Evolutionary conservation across 2,329 filamentous ascomycete species (phyloP).

Genomic region (Nannizzia gypsea): DNA sequence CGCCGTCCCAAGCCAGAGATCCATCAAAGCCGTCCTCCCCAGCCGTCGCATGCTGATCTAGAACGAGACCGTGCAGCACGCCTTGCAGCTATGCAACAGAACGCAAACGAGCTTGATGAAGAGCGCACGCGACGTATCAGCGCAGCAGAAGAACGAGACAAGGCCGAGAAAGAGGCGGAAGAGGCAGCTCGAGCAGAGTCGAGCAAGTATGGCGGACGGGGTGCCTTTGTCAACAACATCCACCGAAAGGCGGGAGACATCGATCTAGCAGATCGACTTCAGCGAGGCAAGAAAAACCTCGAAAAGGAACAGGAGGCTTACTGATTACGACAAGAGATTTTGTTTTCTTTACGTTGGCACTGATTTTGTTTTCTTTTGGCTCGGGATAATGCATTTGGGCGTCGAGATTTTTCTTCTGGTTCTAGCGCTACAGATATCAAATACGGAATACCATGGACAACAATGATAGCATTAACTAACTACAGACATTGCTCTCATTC

Average conservation of each 20-base stretch:
- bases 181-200: conserved; percentile 49
- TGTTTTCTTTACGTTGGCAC: background rate
- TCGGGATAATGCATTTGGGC: background rate
- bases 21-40: conserved; percentile 10
- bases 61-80: conserved; percentile 53
- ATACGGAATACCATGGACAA: background rate
- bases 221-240: conserved; percentile 52
- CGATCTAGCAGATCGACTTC: conserved; percentile 33
- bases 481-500: background rate
- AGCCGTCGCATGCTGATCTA: conserved; percentile 10
- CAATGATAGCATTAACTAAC: background rate
- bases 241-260: conserved; percentile 44
- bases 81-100: conserved; percentile 59
- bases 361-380: background rate
- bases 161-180: conserved; percentile 52
- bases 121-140: conserved; percentile 56
- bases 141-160: conserved; percentile 54
- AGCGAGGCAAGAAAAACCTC: conserved; percentile 26
- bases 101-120: conserved; percentile 54
- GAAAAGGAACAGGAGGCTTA: conserved; percentile 27
- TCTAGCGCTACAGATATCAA: background rate
- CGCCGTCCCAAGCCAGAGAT: conserved; percentile 7
- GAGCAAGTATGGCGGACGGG: conserved; percentile 50
- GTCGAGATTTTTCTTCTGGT: background rate
- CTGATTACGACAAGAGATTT: conserved; percentile 13